Conservation (phyloP, 306 rosid genomes). For the Lathyrus oleraceus region DNA sequence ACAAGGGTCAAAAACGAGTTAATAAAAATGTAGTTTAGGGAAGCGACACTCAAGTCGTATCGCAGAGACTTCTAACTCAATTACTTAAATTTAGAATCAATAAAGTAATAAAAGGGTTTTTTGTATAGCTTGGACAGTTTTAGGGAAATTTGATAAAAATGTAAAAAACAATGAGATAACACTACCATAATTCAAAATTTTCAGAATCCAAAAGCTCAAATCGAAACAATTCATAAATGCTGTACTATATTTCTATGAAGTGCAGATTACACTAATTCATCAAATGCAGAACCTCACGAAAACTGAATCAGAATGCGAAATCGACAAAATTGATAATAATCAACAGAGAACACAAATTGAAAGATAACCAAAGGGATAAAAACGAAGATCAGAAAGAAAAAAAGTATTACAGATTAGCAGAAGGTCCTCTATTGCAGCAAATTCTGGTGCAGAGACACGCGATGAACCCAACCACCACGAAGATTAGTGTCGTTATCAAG, state of each 20-base stretch:
- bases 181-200: neutral
- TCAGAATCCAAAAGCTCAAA: neutral
- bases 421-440: conserved; percentile 81
- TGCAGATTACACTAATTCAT: neutral
- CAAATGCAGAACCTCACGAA: conserved; percentile 31
- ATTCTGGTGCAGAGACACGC: conserved; percentile 73
- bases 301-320: neutral
- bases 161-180: neutral
- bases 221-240: neutral
- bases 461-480: conserved; percentile 68
- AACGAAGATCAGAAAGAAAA: neutral
- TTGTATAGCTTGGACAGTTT: no score
- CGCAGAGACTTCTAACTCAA: no score
- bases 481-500: conserved; percentile 72
- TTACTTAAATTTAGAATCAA: no score
- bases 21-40: no score
- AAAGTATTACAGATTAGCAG: conserved; percentile 67
- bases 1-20: no score
- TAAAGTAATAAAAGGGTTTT: no score
- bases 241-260: neutral
- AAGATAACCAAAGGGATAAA: neutral
- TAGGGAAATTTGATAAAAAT: no score
- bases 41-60: no score
- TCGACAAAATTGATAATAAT: neutral
- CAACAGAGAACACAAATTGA: neutral